Conservation (phyloP, 2,329 filamentous ascomycete species). For the Drechslerella dactyloides region DNA sequence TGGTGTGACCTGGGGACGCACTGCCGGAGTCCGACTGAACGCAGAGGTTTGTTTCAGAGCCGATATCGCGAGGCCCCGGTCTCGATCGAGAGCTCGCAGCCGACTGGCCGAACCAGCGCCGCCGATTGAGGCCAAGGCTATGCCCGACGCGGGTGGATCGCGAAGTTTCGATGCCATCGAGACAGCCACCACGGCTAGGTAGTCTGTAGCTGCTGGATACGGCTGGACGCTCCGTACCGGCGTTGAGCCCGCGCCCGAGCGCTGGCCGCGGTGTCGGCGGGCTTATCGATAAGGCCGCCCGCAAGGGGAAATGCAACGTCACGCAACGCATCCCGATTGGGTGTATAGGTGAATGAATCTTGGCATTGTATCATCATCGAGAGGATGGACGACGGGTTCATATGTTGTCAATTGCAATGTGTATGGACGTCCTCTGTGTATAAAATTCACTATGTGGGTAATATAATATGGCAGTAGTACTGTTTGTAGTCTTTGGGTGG, state of each 20-base stretch:
- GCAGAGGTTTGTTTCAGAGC: background rate
- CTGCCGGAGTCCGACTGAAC: constrained; percentile 23
- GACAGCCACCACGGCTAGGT: background rate
- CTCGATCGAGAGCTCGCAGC: background rate
- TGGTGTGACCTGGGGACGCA: constrained; percentile 1
- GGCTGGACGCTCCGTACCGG: constrained; percentile 5
- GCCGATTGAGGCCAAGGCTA: background rate
- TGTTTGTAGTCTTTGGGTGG: no score
- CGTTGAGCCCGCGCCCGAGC: constrained; percentile 5
- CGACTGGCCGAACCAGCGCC: background rate
- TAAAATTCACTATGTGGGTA: no score
- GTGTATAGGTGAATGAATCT: background rate
- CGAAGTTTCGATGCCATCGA: background rate
- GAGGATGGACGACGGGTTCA: no score
- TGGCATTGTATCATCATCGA: no score
- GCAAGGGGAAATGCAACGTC: constrained; percentile 37
- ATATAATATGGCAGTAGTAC: no score
- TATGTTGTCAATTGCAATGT: no score
- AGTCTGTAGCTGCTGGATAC: background rate
- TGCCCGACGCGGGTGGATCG: constrained; percentile 6
- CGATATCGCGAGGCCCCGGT: constrained; percentile 12
- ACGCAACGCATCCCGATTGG: constrained; percentile 16
- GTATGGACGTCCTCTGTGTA: no score
- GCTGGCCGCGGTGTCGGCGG: background rate
- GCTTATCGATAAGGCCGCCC: constrained; percentile 29